phyloP scores from a whole-genome alignment of 345 rosid species.

The Schrenkiella parvula region DNA sequence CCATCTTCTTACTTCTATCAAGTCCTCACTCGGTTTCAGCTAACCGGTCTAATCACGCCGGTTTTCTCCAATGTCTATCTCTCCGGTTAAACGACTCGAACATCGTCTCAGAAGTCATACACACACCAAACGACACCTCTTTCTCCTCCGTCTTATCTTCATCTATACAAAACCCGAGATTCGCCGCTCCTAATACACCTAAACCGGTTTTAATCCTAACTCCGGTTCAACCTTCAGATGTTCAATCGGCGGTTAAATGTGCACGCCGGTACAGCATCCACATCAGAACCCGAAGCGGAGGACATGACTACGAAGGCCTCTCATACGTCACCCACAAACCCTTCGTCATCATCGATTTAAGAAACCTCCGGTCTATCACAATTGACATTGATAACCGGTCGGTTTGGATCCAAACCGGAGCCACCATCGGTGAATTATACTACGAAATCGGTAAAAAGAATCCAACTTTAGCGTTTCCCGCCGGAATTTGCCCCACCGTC shows the following conservation, averaged over 20 bases:
- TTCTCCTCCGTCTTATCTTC: constrained; percentile 23
- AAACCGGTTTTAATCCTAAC: constrained; percentile 48
- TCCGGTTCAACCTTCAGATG: constrained; percentile 40
- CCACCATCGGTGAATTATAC: constrained; percentile 55
- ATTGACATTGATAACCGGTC: constrained; percentile 30
- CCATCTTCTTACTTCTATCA: background rate
- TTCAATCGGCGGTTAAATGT: constrained; percentile 47
- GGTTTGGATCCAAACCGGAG: constrained; percentile 64
- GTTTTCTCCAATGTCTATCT: constrained; percentile 28
- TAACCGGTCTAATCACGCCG: background rate
- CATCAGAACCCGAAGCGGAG: constrained; percentile 65
- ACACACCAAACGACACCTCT: constrained; percentile 21
- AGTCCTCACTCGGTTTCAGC: background rate
- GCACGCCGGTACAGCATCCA: constrained; percentile 34
- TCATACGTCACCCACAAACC: constrained; percentile 47
- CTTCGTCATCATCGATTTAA: constrained; percentile 46
- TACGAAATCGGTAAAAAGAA: constrained; percentile 38
- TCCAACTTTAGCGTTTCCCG: constrained; percentile 47
- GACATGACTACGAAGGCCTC: constrained; percentile 67
- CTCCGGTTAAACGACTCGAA: constrained; percentile 33
- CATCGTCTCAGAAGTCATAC: constrained; percentile 21
- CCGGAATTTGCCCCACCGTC: constrained; percentile 54
- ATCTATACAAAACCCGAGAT: constrained; percentile 39
- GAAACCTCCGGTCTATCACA: constrained; percentile 40
- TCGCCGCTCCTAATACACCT: constrained; percentile 28